Conservation (phyloP, 2,329 filamentous ascomycete genomes). For the Rosellinia necatrix region DNA sequence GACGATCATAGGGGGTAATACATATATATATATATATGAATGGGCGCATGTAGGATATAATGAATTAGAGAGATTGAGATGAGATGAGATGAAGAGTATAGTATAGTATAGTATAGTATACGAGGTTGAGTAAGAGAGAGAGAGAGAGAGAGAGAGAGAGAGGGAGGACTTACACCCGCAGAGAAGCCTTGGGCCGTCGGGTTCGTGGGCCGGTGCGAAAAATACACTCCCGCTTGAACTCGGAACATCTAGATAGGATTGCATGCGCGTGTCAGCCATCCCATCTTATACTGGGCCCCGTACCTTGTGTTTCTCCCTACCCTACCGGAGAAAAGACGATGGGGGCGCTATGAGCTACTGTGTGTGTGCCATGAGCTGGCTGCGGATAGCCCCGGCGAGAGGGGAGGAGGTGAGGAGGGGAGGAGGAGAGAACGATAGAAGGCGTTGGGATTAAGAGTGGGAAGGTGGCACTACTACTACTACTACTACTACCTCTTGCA, state of each 20-base stretch:
- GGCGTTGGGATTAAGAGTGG: no score
- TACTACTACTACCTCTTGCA: slow-evolving; percentile 62
- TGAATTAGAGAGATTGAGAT: background rate
- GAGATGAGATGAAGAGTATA: background rate
- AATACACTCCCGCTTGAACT: slow-evolving; percentile 58
- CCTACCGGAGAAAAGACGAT: background rate
- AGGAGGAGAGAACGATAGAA: no score
- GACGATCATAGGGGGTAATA: background rate
- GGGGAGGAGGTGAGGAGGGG: no score
- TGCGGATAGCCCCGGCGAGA: no score
- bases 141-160: background rate
- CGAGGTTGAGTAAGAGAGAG: background rate
- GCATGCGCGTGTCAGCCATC: background rate
- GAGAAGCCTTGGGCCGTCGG: slow-evolving; percentile 49
- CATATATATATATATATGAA: background rate
- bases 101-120: background rate
- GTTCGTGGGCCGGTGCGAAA: slow-evolving; percentile 56
- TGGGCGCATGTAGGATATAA: background rate
- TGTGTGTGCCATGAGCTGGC: no score
- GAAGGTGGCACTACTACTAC: slow-evolving; percentile 10
- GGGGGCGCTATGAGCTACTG: no score
- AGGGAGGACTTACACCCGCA: slow-evolving; percentile 44
- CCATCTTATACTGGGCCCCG: background rate
- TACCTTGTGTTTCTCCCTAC: background rate
- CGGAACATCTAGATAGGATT: slow-evolving; percentile 52